A percentile compares a stretch with the other conserved stretches of the same genome.
Conservation (phyloP, 495 filamentous ascomycete species). For the Lasiosphaeria miniovina region DNA sequence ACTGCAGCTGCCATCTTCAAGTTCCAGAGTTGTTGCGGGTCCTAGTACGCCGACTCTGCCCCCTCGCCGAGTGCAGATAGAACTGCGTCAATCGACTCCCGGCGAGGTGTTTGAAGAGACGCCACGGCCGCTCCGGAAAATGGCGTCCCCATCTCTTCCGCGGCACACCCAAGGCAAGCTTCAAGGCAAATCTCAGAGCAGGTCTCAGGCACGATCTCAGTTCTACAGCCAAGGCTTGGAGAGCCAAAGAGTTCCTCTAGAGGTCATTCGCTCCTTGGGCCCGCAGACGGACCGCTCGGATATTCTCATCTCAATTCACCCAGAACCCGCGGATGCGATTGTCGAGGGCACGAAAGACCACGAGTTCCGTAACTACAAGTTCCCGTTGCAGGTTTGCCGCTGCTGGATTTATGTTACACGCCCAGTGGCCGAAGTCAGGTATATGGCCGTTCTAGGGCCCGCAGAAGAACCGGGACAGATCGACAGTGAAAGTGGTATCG, state of each 20-base stretch:
- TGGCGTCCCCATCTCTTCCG: conserved; percentile 7
- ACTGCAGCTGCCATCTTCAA: conserved; percentile 1
- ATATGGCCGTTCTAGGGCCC: conserved; percentile 47
- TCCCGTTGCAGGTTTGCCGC: conserved; percentile 39
- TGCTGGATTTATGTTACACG: conserved; percentile 48
- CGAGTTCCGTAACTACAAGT: conserved; percentile 43
- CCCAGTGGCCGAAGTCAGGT: conserved; percentile 40
- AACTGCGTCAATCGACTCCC: conserved; percentile 12
- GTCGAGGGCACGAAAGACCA: conserved; percentile 40
- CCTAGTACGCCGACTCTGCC: conserved; percentile 12
- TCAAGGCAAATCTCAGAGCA: not conserved
- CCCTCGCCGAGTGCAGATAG: conserved; percentile 18
- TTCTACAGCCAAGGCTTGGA: conserved; percentile 43
- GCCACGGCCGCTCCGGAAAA: conserved; percentile 14
- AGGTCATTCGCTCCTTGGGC: conserved; percentile 41
- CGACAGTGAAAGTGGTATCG: conserved; percentile 33
- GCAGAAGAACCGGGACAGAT: conserved; percentile 42
- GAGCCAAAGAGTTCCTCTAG: conserved; percentile 48
- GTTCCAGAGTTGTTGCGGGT: not conserved
- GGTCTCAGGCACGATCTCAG: conserved; percentile 24
- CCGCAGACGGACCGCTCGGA: conserved; percentile 46
- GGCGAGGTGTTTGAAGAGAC: conserved; percentile 29
- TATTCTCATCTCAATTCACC: conserved; percentile 43
- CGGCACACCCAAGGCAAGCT: conserved; percentile 2
- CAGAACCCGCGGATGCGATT: conserved; percentile 39